These are phyloP conservation scores for Miscanthus sacchariflorus DNA, from an alignment of 202 grass and related monocot species.

Conservation along the genomic window DNA sequence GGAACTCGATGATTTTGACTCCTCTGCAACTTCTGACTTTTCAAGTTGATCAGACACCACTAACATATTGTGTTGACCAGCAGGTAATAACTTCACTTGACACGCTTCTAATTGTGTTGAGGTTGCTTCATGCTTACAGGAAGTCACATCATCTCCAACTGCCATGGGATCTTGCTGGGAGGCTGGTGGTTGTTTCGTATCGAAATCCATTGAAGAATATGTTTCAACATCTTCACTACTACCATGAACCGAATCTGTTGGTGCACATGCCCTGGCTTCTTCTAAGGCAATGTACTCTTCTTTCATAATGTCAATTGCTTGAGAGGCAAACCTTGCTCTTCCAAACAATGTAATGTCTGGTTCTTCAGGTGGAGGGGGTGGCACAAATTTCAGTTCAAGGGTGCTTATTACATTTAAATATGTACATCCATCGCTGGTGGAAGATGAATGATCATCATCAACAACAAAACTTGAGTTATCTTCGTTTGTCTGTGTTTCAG, in stretches of 20 bases:
- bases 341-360: slow-evolving; percentile 82
- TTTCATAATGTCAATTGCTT: slow-evolving; percentile 65
- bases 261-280: slow-evolving; percentile 6
- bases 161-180: slow-evolving; percentile 16
- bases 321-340: slow-evolving; percentile 79
- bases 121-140: slow-evolving; percentile 14
- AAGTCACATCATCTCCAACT: slow-evolving; percentile 2
- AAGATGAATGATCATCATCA: slow-evolving; percentile 16
- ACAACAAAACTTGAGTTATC: slow-evolving; percentile 36
- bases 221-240: slow-evolving; percentile 30
- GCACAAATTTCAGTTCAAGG: slow-evolving; percentile 66
- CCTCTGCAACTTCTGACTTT: slow-evolving; percentile 31
- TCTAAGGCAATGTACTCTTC: slow-evolving; percentile 51
- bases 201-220: slow-evolving; percentile 3
- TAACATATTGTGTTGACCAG: slow-evolving; percentile 16
- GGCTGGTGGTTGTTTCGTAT: slow-evolving; percentile 13
- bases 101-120: slow-evolving; percentile 20
- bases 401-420: slow-evolving; percentile 30
- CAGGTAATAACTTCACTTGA: slow-evolving; percentile 29
- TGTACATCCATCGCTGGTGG: slow-evolving; percentile 37
- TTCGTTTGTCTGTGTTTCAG: slow-evolving; percentile 42
- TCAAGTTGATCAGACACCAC: slow-evolving; percentile 25
- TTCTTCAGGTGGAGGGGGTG: slow-evolving; percentile 50
- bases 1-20: slow-evolving; percentile 1
- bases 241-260: slow-evolving; percentile 11